phyloP scores from a whole-genome alignment of 2,329 filamentous ascomycete species.

The Mycosphaerella sp. region DNA sequence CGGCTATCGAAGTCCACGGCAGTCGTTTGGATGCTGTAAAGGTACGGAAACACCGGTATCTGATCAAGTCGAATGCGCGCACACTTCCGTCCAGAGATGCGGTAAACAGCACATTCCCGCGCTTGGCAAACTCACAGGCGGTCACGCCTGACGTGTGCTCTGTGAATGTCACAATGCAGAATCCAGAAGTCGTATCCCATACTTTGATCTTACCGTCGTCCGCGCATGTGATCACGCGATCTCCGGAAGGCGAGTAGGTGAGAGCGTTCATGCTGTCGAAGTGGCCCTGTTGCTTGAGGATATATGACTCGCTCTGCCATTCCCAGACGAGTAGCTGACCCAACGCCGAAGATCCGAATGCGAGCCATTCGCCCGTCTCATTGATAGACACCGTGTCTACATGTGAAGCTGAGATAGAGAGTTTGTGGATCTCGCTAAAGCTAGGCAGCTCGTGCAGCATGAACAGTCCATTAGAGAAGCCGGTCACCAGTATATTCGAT shows the following conservation, averaged over 20 bases:
- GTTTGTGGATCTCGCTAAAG: constrained; percentile 88
- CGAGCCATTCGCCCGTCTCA: constrained; percentile 90
- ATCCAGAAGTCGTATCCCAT: constrained; percentile 94
- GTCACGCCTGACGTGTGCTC: constrained; percentile 94
- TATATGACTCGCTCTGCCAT: constrained; percentile 99
- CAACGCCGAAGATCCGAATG: constrained; percentile 89
- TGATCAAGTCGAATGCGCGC: constrained; percentile 89
- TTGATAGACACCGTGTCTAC: constrained; percentile 95
- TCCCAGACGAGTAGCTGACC: constrained; percentile 98
- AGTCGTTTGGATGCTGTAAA: constrained; percentile 89
- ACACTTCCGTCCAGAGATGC: constrained; percentile 91
- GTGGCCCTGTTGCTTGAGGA: constrained; percentile 95
- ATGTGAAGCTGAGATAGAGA: constrained; percentile 92
- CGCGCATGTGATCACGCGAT: constrained; percentile 84
- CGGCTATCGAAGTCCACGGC: constrained; percentile 87
- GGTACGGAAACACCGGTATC: constrained; percentile 94
- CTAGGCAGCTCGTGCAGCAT: constrained; percentile 92
- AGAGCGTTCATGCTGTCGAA: constrained; percentile 93
- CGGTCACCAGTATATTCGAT: constrained; percentile 88
- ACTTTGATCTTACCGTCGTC: constrained; percentile 99
- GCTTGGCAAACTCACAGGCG: constrained; percentile 88
- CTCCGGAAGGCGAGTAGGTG: constrained; percentile 87
- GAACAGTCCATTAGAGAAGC: constrained; percentile 92
- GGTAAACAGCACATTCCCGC: constrained; percentile 93
- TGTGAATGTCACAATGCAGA: constrained; percentile 96